Base-by-base conservation (phyloP, 345 rosid species). In the Raphanus sativus region DNA sequence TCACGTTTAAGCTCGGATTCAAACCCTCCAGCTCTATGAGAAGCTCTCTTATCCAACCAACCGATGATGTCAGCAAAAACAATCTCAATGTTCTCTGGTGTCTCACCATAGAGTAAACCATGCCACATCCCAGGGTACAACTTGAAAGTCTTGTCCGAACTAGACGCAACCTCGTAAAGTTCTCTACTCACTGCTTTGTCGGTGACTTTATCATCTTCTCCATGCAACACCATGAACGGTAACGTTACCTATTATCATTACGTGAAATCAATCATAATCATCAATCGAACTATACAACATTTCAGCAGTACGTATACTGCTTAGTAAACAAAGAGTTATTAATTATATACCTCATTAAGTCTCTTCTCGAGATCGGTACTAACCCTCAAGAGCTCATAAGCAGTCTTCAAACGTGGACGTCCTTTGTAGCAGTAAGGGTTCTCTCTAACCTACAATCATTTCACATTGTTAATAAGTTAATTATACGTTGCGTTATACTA, bases 91-190 rank as follows among this genome's bases (percentile, higher is more conserved):
- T 93, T 95, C 48, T 87, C 82, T 4, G 64, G 69, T 8, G 91
- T 71, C 65, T 95, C 99, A 0, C 97, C 99, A 3, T 91, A 95
- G 0, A 95, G 88, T 65, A 95, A 64, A 0, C 99, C 97, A 8
- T 95, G 99, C 99, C 98, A 95, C 98, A 93, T 95, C 3, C 76
- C 89, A 0, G 89, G 87, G 48, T 95, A 95, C 62, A 91, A n/a
- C 77, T 91, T 95, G n/a, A 95, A 69, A 8, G 88, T 85, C 85
- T 95, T 95, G 86, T 92, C 97, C 0, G 69, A 9, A 67, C 93
- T 89, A 15, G 88, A 78, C 0, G 99, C 91, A 2, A 70, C 83
- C 0, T 76, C 75, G 13, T 75, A 81, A 0, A 95, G 79, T 11
- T 80, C 76, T 67, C 81, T 32, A 88, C 98, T 95, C 0, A 84